phyloP scores from a whole-genome alignment of 2,329 filamentous ascomycete species.

The Didymella sp. region DNA sequence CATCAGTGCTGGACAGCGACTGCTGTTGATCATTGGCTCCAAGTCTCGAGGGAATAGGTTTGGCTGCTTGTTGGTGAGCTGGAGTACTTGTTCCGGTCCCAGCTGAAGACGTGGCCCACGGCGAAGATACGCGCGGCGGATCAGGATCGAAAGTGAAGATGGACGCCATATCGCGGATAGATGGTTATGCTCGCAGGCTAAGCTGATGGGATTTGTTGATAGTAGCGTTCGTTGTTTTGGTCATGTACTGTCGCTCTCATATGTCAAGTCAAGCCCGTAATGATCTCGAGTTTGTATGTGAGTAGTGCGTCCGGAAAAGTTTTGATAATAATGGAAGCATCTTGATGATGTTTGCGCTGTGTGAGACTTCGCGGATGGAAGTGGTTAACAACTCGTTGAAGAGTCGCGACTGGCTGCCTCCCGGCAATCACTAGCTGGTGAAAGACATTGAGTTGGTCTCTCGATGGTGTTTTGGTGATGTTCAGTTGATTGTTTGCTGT shows the following conservation, averaged over 20 bases:
- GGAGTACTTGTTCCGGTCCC: constrained; percentile 26
- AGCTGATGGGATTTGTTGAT: neutral
- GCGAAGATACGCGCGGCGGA: constrained; percentile 85
- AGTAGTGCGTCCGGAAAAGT: constrained; percentile 58
- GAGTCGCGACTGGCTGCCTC: constrained; percentile 35
- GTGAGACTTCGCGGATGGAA: constrained; percentile 28
- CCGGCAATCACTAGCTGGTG: constrained; percentile 29
- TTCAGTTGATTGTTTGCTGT: constrained; percentile 2
- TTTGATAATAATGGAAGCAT: constrained; percentile 59
- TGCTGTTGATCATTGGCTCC: constrained; percentile 12
- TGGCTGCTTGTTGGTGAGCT: constrained; percentile 27
- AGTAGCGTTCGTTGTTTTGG: neutral
- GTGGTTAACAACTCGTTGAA: constrained; percentile 28
- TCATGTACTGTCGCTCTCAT: constrained; percentile 17
- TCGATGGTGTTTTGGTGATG: neutral
- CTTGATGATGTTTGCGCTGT: constrained; percentile 47
- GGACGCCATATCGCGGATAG: constrained; percentile 73
- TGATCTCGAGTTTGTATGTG: constrained; percentile 59
- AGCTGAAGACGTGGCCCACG: constrained; percentile 74
- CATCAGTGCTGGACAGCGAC: constrained; percentile 6
- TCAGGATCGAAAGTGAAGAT: constrained; percentile 95
- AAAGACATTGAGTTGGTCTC: constrained; percentile 20
- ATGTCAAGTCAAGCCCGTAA: constrained; percentile 45
- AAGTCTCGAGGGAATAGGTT: constrained; percentile 23
- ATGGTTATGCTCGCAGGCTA: neutral